phyloP scores from a whole-genome alignment of 2,329 filamentous ascomycete species.

The Neurospora sp. region DNA sequence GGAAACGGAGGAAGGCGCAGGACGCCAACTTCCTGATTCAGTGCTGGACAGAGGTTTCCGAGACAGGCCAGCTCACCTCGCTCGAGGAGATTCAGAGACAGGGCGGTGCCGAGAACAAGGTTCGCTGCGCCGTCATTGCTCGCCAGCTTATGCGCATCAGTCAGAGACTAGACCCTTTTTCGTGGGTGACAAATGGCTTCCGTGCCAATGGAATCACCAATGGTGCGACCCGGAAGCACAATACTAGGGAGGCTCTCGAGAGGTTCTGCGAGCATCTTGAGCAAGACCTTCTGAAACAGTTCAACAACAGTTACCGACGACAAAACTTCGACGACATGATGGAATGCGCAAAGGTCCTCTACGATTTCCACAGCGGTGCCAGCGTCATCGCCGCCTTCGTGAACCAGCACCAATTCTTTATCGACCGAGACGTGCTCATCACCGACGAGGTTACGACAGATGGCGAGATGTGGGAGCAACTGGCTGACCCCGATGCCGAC shows the following conservation, averaged over 20 bases:
- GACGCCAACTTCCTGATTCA: conserved; percentile 93
- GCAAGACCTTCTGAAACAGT: conserved; percentile 89
- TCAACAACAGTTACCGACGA: conserved; percentile 90
- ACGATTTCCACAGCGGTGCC: conserved; percentile 91
- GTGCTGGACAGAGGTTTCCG: conserved; percentile 93
- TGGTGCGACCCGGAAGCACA: conserved; percentile 38
- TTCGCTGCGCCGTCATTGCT: conserved; percentile 87
- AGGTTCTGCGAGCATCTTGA: conserved; percentile 95
- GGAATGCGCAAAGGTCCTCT: conserved; percentile 85
- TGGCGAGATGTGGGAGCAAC: conserved; percentile 72
- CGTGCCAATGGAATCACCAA: conserved; percentile 40
- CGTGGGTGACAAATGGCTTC: conserved; percentile 55
- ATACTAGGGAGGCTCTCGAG: conserved; percentile 84
- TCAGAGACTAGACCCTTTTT: conserved; percentile 72
- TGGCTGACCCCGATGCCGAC: conserved; percentile 90
- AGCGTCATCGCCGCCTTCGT: conserved; percentile 95
- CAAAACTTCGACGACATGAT: conserved; percentile 98
- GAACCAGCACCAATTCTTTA: conserved; percentile 99
- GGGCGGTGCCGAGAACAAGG: conserved; percentile 81
- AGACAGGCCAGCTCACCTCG: conserved; percentile 76
- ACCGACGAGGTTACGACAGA: conserved; percentile 75
- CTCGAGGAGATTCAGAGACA: conserved; percentile 81
- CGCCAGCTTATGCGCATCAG: conserved; percentile 91
- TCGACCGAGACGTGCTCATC: conserved; percentile 85
- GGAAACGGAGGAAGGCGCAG: conserved; percentile 78